phyloP scores from a whole-genome alignment of 371 early-diverging fungal genomes.

The Apophysomyces elegans region DNA sequence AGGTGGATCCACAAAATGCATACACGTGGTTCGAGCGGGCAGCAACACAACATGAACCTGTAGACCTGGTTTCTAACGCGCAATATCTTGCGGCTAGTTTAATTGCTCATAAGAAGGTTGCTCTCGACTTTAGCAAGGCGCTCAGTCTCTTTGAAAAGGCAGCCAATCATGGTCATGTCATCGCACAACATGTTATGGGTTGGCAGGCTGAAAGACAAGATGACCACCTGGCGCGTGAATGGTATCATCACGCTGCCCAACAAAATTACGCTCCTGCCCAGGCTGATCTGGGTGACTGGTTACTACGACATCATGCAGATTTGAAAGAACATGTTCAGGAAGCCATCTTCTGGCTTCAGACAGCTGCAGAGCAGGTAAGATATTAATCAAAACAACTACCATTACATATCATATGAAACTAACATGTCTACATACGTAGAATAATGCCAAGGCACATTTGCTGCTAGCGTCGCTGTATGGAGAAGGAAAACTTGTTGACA shows the following conservation, averaged over 20 bases:
- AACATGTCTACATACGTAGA: conserved; percentile 8
- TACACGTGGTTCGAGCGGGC: conserved; percentile 16
- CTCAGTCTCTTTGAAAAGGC: conserved; percentile 15
- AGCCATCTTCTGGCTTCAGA: conserved; percentile 18
- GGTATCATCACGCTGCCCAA: conserved; percentile 18
- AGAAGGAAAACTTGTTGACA: conserved; percentile 23
- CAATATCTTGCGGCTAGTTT: conserved; percentile 19
- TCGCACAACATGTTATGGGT: conserved; percentile 19
- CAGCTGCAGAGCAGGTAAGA: conserved; percentile 19
- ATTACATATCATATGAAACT: neutral
- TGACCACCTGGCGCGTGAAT: conserved; percentile 10
- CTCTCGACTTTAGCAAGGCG: conserved; percentile 8
- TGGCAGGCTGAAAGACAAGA: conserved; percentile 12
- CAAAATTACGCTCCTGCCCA: conserved; percentile 18
- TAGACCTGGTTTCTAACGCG: conserved; percentile 6
- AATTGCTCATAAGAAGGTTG: conserved; percentile 11
- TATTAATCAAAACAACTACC: conserved; percentile 1
- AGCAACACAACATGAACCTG: conserved; percentile 5
- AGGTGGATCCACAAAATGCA: conserved; percentile 16
- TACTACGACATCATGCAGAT: conserved; percentile 14
- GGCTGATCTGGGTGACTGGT: conserved; percentile 16
- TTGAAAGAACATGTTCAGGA: conserved; percentile 5
- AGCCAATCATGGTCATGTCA: conserved; percentile 14
- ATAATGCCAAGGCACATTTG: conserved; percentile 23
- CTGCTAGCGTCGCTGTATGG: conserved; percentile 28